Evolutionary conservation across 805 yeast species (phyloP).

Genomic region (Cyberlindnera xylosilytica): DNA sequence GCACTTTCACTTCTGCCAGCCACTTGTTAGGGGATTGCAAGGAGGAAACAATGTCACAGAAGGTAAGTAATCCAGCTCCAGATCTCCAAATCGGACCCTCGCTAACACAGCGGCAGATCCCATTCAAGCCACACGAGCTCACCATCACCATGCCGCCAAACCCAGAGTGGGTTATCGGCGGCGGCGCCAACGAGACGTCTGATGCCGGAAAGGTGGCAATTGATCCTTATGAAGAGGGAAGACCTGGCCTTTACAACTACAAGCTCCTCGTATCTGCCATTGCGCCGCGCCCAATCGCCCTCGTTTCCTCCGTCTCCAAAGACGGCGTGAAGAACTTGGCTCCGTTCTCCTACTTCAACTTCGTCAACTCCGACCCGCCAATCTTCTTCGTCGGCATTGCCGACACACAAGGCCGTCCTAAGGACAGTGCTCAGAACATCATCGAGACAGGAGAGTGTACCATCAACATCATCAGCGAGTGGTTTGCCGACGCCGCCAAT

Average conservation of each 20-base stretch:
- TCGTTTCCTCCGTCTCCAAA: conserved; percentile 44
- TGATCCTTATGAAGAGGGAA: conserved; percentile 38
- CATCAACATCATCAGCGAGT: conserved; percentile 56
- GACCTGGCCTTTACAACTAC: conserved; percentile 37
- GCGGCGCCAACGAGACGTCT: conserved; percentile 1
- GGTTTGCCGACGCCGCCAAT: conserved; percentile 66
- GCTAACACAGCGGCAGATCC: not conserved
- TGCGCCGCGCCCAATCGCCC: conserved; percentile 60
- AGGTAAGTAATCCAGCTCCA: not conserved
- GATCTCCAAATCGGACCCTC: no score
- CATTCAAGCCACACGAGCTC: conserved; percentile 7
- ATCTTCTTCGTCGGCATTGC: conserved; percentile 49
- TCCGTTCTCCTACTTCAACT: conserved; percentile 56
- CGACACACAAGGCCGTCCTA: conserved; percentile 33
- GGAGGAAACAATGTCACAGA: not conserved
- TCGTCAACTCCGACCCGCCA: conserved; percentile 55
- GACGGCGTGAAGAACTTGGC: conserved; percentile 49
- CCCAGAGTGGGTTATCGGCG: conserved; percentile 9
- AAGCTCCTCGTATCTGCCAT: conserved; percentile 48
- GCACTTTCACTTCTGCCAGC: no score
- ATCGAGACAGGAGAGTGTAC: conserved; percentile 51
- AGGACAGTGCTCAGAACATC: conserved; percentile 50
- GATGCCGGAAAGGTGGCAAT: conserved; percentile 37
- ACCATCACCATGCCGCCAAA: conserved; percentile 8
- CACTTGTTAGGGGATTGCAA: no score